Evolutionary conservation across 352 stramenopile species (phyloP), one percentile per base, ranked within the genome.

Genomic region (Phytophthora ramorum): DNA sequence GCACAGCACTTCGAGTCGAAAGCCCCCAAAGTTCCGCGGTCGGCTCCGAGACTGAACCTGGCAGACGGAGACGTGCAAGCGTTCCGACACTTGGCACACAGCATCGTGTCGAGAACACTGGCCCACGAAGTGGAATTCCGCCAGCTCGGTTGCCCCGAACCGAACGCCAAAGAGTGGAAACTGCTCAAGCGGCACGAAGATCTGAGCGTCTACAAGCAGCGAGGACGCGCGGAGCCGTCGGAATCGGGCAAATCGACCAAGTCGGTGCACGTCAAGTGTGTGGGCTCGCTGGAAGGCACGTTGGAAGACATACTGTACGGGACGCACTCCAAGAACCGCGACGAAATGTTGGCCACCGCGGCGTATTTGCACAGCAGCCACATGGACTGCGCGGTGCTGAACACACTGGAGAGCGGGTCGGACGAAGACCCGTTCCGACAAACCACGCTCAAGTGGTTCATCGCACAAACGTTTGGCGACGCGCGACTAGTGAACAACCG

Each of bases 281-380:
- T 86, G 4, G 79, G 79, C 6, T 70, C 67, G 2, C 43, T 90
- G 35, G 73, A 82, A 50, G 79, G 81, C 10, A 70, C 66, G 2
- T 50, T 90, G 6, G 79, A 89, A 22, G 81, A 90, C 28, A 50
- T 85, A 48, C 62, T 90, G 38, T 89, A 81, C 52, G 81, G 81
- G 6, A 64, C 55, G 2, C 71, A 87, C 65, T 77, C 80, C 53
- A 70, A 75, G 26, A 77, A 61, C 8, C 66, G 75, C 2, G 60
- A 75, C 0, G 76, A 85, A 19, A 78, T 83, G 62, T 62, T 76
- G 7, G 71, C 76, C 2, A 82, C 69, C 4, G 65, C 72, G 6
- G 44, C 62, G 10, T 84, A 65, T 40, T 26, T 78, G 16, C 66
- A 80, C 51, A 62, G 59, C 17, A 72, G 52, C 10, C 57, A 73